Percentiles rank a stretch among this genome's conserved stretches.
phyloP scores from a whole-genome alignment of 495 filamentous ascomycete genomes.

The Neurospora tetraspora region DNA sequence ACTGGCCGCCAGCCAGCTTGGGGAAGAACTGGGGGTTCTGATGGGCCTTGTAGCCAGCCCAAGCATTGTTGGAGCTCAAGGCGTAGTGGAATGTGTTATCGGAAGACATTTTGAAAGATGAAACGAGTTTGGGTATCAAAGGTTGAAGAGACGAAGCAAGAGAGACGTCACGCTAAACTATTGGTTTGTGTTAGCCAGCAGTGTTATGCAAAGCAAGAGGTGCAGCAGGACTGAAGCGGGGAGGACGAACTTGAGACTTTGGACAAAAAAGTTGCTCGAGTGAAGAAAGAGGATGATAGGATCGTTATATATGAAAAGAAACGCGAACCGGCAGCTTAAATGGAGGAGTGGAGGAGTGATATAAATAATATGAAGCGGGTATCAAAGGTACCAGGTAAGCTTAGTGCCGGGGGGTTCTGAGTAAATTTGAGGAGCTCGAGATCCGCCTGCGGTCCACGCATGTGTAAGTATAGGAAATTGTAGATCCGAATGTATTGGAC shows the following conservation, averaged over 20 bases:
- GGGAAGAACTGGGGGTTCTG: slow-evolving; percentile 66
- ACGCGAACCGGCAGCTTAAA: neutral
- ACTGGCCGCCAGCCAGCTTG: slow-evolving; percentile 56
- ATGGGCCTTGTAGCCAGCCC: slow-evolving; percentile 54
- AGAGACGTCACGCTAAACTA: neutral
- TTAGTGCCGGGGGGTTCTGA: neutral
- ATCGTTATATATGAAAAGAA: neutral
- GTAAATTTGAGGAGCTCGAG: neutral
- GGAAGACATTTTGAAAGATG: slow-evolving; percentile 6
- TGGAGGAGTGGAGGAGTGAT: neutral
- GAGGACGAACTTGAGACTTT: neutral
- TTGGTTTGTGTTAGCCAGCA: neutral
- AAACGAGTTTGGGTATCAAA: neutral
- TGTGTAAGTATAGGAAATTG: neutral
- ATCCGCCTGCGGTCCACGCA: neutral
- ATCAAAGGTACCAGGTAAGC: neutral
- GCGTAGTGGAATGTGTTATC: slow-evolving; percentile 45
- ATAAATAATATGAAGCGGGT: neutral
- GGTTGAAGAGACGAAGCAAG: neutral
- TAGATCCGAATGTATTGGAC: neutral
- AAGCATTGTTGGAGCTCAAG: slow-evolving; percentile 59
- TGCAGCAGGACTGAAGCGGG: neutral
- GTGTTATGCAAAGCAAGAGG: neutral
- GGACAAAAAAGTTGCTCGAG: neutral
- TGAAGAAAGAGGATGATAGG: neutral